Base-by-base conservation (phyloP, 768 basidiomycete species). In the Ramaria rubella region DNA sequence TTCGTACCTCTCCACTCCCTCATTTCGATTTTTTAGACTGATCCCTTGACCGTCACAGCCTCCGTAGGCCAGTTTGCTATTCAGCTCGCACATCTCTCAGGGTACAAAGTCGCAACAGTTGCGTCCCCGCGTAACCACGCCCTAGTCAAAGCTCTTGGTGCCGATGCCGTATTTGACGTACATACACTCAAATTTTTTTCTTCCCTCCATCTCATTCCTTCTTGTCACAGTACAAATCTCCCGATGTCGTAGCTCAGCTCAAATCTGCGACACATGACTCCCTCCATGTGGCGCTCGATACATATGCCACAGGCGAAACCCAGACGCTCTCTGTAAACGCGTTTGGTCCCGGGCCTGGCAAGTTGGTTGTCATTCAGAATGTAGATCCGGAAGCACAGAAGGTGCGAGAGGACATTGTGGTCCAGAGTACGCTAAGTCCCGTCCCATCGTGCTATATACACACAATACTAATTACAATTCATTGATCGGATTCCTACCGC, bases 61-160 rank as follows among this genome's bases (percentile, higher is more conserved):
- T 54, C 66, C 4, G 69, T 70, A n/a, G 73, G 73, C 0, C 63
- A 65, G 27, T 69, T 62, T 56, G 73, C 73, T 0, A 67, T 79
- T 17, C 72, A 75, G 59, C 69, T 79, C 15, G 72, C 73, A 1
- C 71, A 72, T 33, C 63, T 73, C 3, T 62, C 73, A 0, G 79
- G 78, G 15, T 69, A 77, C 57, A 69, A 69, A 24, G 73, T 79
- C 45, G 68, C 76, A 19, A 70, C 78, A 6, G 76, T 75, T 23
- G 71, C 76, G 4, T 78, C 77, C 0, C 66, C 71, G 15, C 60
- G 63, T 31, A 75, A 77, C 59, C 66, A 69, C 44, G 68, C 65
- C 0, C 62, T 73, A 17, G 60, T 78, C 19, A 70, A 69, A 42
- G 58, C 64, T 1, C 63, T 75, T 8, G 78, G 80, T 4, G 80